These are phyloP conservation scores for Candida germanica DNA, from an alignment of 805 yeast species.

Conservation along the genomic window DNA sequence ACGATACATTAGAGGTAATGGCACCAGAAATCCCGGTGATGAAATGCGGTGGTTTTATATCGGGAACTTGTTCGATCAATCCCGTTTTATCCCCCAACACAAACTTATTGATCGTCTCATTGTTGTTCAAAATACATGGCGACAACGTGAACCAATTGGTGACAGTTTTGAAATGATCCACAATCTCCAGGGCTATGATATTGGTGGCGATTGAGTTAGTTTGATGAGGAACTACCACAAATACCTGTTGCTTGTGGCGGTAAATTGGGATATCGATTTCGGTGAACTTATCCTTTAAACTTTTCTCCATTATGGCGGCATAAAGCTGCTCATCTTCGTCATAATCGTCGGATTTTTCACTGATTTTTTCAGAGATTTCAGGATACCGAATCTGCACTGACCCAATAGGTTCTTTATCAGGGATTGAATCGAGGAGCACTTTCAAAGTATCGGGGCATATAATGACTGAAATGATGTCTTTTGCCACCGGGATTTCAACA, in stretches of 20 bases:
- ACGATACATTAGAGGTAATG: conserved; percentile 24
- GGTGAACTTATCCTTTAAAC: conserved; percentile 21
- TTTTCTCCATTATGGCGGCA: conserved; percentile 25
- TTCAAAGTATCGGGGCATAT: conserved; percentile 28
- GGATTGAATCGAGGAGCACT: conserved; percentile 17
- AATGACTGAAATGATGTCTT: conserved; percentile 18
- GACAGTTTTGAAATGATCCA: conserved; percentile 9
- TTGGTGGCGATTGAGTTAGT: conserved; percentile 34
- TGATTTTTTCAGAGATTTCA: conserved; percentile 1
- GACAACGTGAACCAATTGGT: conserved; percentile 30
- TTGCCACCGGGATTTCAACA: conserved; percentile 16
- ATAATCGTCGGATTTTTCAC: conserved; percentile 22
- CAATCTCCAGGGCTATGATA: conserved; percentile 23
- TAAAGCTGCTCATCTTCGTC: conserved; percentile 54
- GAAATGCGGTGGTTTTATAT: conserved; percentile 57
- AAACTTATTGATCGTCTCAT: conserved; percentile 23
- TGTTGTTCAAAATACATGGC: conserved; percentile 36
- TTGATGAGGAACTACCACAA: conserved; percentile 32
- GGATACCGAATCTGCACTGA: conserved; percentile 2
- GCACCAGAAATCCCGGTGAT: conserved; percentile 59
- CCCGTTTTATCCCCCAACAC: not conserved
- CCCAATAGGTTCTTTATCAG: conserved; percentile 7
- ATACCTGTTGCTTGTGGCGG: conserved; percentile 10
- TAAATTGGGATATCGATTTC: conserved; percentile 21
- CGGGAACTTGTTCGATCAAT: conserved; percentile 16